A percentile compares a stretch with the other conserved stretches of the same genome.
phyloP scores from a whole-genome alignment of 139 green algal genomes.

The Penium margaritaceum region DNA sequence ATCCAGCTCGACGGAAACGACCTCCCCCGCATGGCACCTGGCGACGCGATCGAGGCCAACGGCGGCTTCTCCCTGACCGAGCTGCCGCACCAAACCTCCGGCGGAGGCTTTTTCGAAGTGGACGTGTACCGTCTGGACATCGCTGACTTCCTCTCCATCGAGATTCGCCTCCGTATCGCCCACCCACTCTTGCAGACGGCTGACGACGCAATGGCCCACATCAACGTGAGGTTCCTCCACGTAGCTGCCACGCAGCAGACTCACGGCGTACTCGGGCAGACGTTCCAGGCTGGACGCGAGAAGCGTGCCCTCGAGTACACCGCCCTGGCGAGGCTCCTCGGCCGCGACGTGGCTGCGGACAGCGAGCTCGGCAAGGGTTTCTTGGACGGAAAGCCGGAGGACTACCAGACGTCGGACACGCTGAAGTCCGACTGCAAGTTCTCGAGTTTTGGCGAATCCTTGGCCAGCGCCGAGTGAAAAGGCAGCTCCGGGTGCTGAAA shows the following conservation, averaged over 20 bases:
- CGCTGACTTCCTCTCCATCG: constrained; percentile 6
- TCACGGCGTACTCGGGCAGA: constrained; percentile 43
- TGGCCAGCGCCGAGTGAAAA: too few relatives aligned
- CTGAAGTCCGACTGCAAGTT: constrained; percentile 18
- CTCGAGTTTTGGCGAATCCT: too few relatives aligned
- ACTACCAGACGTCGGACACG: constrained; percentile 10
- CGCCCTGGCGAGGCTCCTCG: not conserved
- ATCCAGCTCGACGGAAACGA: too few relatives aligned
- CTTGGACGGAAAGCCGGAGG: constrained; percentile 10
- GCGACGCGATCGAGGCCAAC: too few relatives aligned
- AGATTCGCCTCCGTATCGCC: constrained; percentile 12
- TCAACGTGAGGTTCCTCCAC: constrained; percentile 35
- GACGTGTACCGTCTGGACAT: constrained; percentile 26
- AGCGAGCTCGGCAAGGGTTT: constrained; percentile 10
- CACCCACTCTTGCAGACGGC: constrained; percentile 20
- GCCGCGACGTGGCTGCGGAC: not conserved
- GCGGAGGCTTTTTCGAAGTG: constrained; percentile 6
- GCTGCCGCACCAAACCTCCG: too few relatives aligned
- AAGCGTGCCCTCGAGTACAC: not conserved
- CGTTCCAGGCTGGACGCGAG: constrained; percentile 18
- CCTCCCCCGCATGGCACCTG: too few relatives aligned
- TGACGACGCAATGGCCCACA: constrained; percentile 29
- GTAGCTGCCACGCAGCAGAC: constrained; percentile 14
- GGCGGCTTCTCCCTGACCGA: too few relatives aligned
- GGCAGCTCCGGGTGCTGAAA: too few relatives aligned